phyloP scores from a whole-genome alignment of 2,329 filamentous ascomycete species.

The Ceratocystis harringtonii region DNA sequence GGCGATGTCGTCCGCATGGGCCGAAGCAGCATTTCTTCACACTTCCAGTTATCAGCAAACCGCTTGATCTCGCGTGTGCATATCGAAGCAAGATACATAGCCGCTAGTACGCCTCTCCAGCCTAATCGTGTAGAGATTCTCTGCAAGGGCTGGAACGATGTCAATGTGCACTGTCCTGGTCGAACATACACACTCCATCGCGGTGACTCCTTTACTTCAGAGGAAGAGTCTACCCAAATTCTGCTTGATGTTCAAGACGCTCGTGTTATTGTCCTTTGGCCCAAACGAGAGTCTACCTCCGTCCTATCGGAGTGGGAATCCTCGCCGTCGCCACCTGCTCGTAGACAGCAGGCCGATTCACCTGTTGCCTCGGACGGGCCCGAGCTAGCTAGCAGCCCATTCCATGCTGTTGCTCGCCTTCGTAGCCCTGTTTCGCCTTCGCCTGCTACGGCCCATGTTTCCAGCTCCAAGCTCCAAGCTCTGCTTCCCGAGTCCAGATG shows the following conservation, averaged over 20 bases:
- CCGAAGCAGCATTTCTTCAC: conserved; percentile 84
- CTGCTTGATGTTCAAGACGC: conserved; percentile 93
- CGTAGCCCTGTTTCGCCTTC: conserved; percentile 15
- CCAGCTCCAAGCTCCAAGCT: conserved; percentile 32
- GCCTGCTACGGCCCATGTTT: conserved; percentile 29
- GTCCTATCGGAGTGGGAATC: conserved; percentile 59
- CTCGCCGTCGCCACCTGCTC: conserved; percentile 27
- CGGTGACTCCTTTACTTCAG: conserved; percentile 77
- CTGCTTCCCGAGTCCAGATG: conserved; percentile 26
- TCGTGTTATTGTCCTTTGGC: conserved; percentile 81
- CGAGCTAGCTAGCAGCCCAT: conserved; percentile 10
- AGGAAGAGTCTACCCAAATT: conserved; percentile 75
- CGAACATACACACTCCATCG: conserved; percentile 74
- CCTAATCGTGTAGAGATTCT: conserved; percentile 71
- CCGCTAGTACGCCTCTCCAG: conserved; percentile 50
- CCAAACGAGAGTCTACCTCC: conserved; percentile 43
- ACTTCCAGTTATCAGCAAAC: conserved; percentile 86
- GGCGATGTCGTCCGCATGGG: conserved; percentile 78
- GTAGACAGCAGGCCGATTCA: not conserved
- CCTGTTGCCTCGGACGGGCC: not conserved
- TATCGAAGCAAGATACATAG: conserved; percentile 71
- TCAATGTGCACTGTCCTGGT: conserved; percentile 83
- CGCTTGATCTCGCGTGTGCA: conserved; percentile 87
- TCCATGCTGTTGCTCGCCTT: conserved; percentile 3
- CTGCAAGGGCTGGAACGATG: conserved; percentile 91